Conservation (phyloP, 108 stramenopile species). For the Nitzschia putrida region DNA sequence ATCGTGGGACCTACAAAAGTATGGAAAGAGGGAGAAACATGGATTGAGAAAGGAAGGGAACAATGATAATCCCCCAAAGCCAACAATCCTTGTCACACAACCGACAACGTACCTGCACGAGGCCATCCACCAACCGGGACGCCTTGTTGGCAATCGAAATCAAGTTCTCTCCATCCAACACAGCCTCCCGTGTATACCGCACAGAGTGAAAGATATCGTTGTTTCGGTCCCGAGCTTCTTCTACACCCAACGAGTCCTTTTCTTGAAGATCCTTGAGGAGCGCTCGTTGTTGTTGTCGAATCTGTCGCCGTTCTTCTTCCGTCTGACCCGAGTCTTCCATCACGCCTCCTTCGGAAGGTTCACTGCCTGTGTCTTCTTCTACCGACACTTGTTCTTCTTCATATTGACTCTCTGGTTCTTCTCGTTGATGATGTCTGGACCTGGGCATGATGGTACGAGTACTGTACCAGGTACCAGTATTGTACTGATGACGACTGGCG, state of each 20-base stretch:
- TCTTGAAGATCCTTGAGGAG: slow-evolving; percentile 34
- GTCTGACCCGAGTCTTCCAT: slow-evolving; percentile 62
- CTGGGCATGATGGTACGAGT: neutral
- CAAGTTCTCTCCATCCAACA: slow-evolving; percentile 84
- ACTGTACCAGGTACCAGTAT: too few species aligned
- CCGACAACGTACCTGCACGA: slow-evolving; percentile 82
- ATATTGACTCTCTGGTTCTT: slow-evolving; percentile 3
- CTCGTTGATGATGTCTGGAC: neutral
- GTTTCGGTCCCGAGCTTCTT: slow-evolving; percentile 54
- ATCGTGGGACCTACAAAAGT: slow-evolving; percentile 68
- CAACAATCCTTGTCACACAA: too few species aligned
- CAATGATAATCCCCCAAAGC: too few species aligned
- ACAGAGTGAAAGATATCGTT: slow-evolving; percentile 76
- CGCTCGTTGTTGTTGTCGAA: slow-evolving; percentile 41
- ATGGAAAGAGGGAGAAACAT: neutral
- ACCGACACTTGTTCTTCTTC: neutral
- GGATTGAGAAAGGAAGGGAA: too few species aligned
- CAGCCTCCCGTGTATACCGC: slow-evolving; percentile 78
- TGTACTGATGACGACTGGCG: too few species aligned
- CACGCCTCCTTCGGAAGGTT: slow-evolving; percentile 14
- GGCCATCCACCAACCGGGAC: slow-evolving; percentile 64
- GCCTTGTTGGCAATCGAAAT: slow-evolving; percentile 65
- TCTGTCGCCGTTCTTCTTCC: slow-evolving; percentile 67
- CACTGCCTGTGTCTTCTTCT: neutral
- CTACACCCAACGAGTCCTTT: slow-evolving; percentile 22